Percentiles rank a stretch among this genome's conserved stretches.
These are phyloP conservation scores for Curvularia lunata DNA, from an alignment of 2,329 filamentous ascomycete species.

Conservation along the genomic window DNA sequence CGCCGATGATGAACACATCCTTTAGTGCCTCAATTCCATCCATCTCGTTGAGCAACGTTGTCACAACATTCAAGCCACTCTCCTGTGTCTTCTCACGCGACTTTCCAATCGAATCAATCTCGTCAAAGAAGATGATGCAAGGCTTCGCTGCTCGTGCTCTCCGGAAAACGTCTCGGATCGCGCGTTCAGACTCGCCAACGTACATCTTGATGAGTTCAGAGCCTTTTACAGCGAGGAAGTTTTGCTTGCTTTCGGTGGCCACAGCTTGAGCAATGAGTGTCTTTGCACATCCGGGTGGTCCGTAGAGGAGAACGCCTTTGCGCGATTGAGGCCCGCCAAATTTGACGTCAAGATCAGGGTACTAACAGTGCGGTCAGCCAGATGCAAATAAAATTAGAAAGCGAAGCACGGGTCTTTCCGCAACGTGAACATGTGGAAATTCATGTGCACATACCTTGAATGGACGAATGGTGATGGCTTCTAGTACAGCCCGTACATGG, in stretches of 20 bases:
- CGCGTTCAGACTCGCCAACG: slow-evolving; percentile 90
- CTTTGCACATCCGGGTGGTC: slow-evolving; percentile 93
- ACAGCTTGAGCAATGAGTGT: slow-evolving; percentile 90
- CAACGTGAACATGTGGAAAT: not conserved
- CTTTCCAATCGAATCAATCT: slow-evolving; percentile 84
- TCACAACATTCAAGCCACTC: slow-evolving; percentile 79
- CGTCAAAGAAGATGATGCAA: slow-evolving; percentile 95
- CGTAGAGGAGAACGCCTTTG: slow-evolving; percentile 87
- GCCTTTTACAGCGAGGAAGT: slow-evolving; percentile 93
- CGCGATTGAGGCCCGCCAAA: slow-evolving; percentile 57
- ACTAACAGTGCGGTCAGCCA: slow-evolving; percentile 27
- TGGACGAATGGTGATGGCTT: slow-evolving; percentile 64
- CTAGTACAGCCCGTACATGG: slow-evolving; percentile 69
- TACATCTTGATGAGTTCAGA: slow-evolving; percentile 96
- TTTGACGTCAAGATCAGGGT: slow-evolving; percentile 44
- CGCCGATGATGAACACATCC: slow-evolving; percentile 85
- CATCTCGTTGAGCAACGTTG: slow-evolving; percentile 91
- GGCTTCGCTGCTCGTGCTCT: slow-evolving; percentile 85
- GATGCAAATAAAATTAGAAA: not conserved
- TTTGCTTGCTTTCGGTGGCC: slow-evolving; percentile 87
- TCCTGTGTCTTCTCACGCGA: slow-evolving; percentile 58
- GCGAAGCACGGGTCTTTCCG: not conserved
- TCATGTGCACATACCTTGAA: slow-evolving; percentile 54
- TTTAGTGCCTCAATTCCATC: slow-evolving; percentile 87
- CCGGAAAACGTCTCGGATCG: slow-evolving; percentile 82